phyloP scores from a whole-genome alignment of 306 rosid genomes.

The Oxytropis ochrocephala region DNA sequence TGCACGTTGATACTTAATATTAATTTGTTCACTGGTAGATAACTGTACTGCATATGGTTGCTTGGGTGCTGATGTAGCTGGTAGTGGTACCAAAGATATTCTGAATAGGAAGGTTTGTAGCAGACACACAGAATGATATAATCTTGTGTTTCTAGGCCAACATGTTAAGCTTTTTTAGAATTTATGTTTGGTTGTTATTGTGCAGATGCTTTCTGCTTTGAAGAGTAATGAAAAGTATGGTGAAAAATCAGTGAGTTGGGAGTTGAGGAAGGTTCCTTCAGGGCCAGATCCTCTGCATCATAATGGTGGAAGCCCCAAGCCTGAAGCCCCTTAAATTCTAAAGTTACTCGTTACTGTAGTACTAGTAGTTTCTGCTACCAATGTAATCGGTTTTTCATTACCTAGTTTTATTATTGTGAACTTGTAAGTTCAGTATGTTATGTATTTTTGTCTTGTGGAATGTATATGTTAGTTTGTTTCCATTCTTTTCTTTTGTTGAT shows the following conservation, averaged over 20 bases:
- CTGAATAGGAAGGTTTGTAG: slow-evolving; percentile 45
- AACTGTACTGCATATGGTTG: slow-evolving; percentile 27
- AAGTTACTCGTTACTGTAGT: background rate
- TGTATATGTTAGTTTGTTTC: background rate
- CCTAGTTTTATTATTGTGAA: background rate
- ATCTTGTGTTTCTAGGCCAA: background rate
- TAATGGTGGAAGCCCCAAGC: slow-evolving; percentile 47
- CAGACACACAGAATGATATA: background rate
- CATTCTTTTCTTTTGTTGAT: background rate
- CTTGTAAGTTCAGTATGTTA: background rate
- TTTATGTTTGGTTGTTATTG: background rate
- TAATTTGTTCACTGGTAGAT: slow-evolving; percentile 17
- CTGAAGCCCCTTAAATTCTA: slow-evolving; percentile 33
- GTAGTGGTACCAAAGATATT: background rate
- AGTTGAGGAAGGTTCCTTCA: slow-evolving; percentile 56
- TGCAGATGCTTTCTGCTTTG: slow-evolving; percentile 33
- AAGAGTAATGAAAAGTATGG: slow-evolving; percentile 14
- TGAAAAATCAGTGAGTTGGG: slow-evolving; percentile 24
- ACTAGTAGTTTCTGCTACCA: background rate
- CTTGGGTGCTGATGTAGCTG: slow-evolving; percentile 21
- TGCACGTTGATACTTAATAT: background rate
- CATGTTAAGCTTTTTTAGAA: background rate
- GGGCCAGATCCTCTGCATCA: slow-evolving; percentile 75
- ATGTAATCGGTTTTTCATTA: background rate
- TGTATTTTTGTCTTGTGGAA: background rate